Percentiles rank a stretch among this genome's conserved stretches.
These are phyloP conservation scores for Diophrys appendiculata DNA, from an alignment of 73 alveolate genomes.

Conservation along the genomic window DNA sequence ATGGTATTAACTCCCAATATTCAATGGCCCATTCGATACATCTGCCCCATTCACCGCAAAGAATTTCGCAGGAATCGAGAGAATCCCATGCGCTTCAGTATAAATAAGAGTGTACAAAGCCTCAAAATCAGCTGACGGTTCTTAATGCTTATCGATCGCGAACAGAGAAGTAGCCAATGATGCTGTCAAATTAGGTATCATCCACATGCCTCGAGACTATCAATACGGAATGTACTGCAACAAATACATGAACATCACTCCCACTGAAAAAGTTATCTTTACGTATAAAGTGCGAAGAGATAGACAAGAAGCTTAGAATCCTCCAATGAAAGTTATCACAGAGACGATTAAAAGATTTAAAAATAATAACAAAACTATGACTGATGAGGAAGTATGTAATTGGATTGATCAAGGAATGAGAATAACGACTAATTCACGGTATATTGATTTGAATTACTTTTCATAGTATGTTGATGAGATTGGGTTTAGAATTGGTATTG, in stretches of 20 bases:
- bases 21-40: constrained; percentile 60
- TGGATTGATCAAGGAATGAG: constrained; percentile 36
- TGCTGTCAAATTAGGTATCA: constrained; percentile 42
- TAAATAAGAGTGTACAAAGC: constrained; percentile 78
- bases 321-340: constrained; percentile 17
- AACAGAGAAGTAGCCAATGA: constrained; percentile 36
- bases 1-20: constrained; percentile 76
- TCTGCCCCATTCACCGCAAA: constrained; percentile 77
- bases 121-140: constrained; percentile 77
- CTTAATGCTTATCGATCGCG: constrained; percentile 47
- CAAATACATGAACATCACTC: constrained; percentile 30
- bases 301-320: constrained; percentile 41
- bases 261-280: constrained; percentile 61
- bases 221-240: constrained; percentile 71
- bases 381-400: constrained; percentile 30
- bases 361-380: constrained; percentile 18
- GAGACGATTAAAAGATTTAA: constrained; percentile 17
- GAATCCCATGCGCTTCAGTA: constrained; percentile 85
- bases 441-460: constrained; percentile 74
- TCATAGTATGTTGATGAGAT: constrained; percentile 58
- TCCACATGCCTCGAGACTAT: constrained; percentile 62
- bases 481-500: constrained; percentile 79
- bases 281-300: constrained; percentile 9
- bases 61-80: constrained; percentile 73
- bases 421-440: background rate